Evolutionary conservation across 139 green algal genomes (phyloP).

Genomic region (Dunaliella sp.): DNA sequence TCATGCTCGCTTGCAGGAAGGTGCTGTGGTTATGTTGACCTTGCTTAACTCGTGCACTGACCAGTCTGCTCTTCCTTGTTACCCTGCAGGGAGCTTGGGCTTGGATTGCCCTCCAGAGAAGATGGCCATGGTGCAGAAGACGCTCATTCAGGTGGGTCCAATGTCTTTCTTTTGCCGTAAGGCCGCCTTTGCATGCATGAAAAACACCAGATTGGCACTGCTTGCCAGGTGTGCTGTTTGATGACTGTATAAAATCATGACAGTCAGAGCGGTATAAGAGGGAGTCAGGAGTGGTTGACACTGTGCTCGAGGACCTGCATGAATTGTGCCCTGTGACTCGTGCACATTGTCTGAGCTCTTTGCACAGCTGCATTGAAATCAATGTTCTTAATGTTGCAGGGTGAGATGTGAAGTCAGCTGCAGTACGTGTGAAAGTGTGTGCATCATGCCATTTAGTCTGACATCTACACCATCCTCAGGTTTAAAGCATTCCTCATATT

Average conservation of each 20-base stretch:
- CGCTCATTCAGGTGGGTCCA: constrained; percentile 42
- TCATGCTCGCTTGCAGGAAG: not conserved
- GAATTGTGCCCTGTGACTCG: not conserved
- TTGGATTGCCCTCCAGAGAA: constrained; percentile 87
- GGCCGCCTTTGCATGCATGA: too few species aligned
- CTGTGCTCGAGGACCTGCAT: not conserved
- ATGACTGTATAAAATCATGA: not conserved
- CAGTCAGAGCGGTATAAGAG: not conserved
- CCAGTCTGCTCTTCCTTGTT: too few species aligned
- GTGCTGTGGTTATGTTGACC: not conserved
- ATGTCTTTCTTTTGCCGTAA: not conserved
- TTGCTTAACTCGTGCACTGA: not conserved
- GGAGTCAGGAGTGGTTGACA: not conserved
- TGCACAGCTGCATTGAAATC: too few species aligned
- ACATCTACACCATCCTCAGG: too few species aligned
- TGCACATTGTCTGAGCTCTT: not conserved
- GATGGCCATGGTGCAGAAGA: constrained; percentile 82
- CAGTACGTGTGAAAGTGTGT: too few species aligned
- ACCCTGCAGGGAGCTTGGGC: constrained; percentile 59
- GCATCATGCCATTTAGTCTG: too few species aligned
- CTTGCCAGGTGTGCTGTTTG: not conserved
- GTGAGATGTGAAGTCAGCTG: too few species aligned
- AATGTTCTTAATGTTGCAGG: too few species aligned
- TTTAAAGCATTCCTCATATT: too few species aligned
- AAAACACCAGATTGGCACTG: too few species aligned